Percentiles rank a stretch among this genome's conserved stretches.
These are phyloP conservation scores for Bipolaris oryzae DNA, from an alignment of 2,329 filamentous ascomycete species.

Conservation along the genomic window DNA sequence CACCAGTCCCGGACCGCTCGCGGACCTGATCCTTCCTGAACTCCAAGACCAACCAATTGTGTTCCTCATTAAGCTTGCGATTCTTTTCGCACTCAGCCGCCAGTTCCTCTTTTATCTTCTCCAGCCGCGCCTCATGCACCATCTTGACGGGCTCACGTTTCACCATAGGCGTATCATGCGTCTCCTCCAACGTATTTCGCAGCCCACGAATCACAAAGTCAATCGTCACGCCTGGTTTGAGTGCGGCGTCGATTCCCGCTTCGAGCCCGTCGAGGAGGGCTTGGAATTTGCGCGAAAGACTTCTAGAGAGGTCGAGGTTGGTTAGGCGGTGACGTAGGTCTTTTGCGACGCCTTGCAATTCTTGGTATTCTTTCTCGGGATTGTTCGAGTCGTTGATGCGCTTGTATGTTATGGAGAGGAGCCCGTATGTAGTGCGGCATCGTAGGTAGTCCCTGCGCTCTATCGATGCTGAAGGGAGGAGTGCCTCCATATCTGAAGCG, in stretches of 20 bases:
- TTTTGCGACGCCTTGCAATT: conserved; percentile 22
- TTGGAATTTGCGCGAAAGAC: conserved; percentile 26
- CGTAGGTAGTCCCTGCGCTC: too few relatives aligned
- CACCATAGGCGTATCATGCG: conserved; percentile 5
- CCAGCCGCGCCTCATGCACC: conserved; percentile 20
- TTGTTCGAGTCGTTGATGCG: background rate
- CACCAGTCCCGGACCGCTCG: too few relatives aligned
- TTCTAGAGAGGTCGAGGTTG: conserved; percentile 22
- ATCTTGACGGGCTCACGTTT: conserved; percentile 20
- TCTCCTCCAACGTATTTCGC: conserved; percentile 14
- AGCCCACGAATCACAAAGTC: conserved; percentile 18
- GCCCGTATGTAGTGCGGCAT: too few relatives aligned
- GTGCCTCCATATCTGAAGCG: too few relatives aligned
- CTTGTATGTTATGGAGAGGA: too few relatives aligned
- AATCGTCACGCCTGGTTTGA: conserved; percentile 15
- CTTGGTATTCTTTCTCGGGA: conserved; percentile 25
- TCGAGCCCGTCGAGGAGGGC: conserved; percentile 24
- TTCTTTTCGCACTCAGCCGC: conserved; percentile 19
- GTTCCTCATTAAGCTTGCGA: conserved; percentile 27
- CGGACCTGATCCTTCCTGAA: background rate
- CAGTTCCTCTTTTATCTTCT: conserved; percentile 21
- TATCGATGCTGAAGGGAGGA: too few relatives aligned
- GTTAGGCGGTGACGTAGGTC: conserved; percentile 23
- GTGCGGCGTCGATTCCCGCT: conserved; percentile 14
- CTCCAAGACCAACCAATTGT: conserved; percentile 23